These are phyloP conservation scores for Coemansia sp. DNA, from an alignment of 192 early-diverging fungal species.

Conservation along the genomic window DNA sequence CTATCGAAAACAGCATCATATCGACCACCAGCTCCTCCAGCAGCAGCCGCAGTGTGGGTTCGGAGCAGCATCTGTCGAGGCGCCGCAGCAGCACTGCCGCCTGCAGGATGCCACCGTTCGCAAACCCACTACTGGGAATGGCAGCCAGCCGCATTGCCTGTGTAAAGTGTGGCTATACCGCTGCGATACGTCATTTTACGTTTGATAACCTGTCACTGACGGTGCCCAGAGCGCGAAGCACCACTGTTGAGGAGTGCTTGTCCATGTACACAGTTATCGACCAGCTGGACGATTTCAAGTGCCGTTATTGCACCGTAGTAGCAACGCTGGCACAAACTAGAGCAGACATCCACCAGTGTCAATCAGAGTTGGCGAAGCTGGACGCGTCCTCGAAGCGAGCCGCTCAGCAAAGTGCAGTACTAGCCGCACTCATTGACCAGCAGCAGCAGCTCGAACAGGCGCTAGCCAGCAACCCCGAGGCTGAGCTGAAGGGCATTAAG, in stretches of 20 bases:
- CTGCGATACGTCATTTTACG: slow-evolving; percentile 70
- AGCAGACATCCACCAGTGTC: slow-evolving; percentile 2
- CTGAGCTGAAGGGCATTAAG: slow-evolving; percentile 30
- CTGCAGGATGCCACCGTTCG: slow-evolving; percentile 23
- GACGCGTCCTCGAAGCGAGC: slow-evolving; percentile 17
- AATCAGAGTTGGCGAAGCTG: slow-evolving; percentile 5
- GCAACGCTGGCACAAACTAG: slow-evolving; percentile 41
- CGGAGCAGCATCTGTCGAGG: neutral
- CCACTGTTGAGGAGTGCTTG: slow-evolving; percentile 64
- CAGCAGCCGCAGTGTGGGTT: neutral
- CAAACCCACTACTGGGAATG: slow-evolving; percentile 55
- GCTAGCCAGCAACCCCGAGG: slow-evolving; percentile 35
- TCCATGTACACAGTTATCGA: slow-evolving; percentile 65
- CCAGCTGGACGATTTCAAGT: slow-evolving; percentile 65
- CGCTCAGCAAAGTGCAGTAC: slow-evolving; percentile 2
- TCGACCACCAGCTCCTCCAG: slow-evolving; percentile 18
- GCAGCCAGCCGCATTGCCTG: slow-evolving; percentile 70
- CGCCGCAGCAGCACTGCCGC: slow-evolving; percentile 11
- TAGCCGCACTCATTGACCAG: slow-evolving; percentile 16
- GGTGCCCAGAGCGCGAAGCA: slow-evolving; percentile 54
- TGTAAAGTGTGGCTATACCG: slow-evolving; percentile 69
- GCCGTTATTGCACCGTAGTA: slow-evolving; percentile 60
- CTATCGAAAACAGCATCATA: slow-evolving; percentile 28
- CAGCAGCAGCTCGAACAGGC: slow-evolving; percentile 22
- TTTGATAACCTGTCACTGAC: slow-evolving; percentile 71